phyloP scores from a whole-genome alignment of 345 rosid species.

The Turnera subulata region DNA sequence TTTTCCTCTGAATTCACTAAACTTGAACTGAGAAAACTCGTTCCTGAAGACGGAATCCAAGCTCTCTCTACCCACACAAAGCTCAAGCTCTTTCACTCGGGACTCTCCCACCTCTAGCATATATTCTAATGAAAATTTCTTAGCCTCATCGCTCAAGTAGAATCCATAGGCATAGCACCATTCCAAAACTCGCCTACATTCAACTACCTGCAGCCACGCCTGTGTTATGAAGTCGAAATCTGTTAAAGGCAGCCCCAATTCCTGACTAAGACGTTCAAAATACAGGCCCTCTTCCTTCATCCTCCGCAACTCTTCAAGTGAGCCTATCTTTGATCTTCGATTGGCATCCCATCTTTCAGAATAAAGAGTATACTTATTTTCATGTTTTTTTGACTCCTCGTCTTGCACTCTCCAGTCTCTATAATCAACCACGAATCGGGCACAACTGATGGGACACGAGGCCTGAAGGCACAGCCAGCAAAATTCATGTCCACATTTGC shows the following conservation, averaged over 20 bases:
- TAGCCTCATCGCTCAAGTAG: slow-evolving; percentile 78
- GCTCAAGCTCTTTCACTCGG: slow-evolving; percentile 93
- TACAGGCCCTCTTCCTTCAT: too few relatives aligned
- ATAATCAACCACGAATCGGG: too few relatives aligned
- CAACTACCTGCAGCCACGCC: slow-evolving; percentile 98
- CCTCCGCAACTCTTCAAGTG: slow-evolving; percentile 73
- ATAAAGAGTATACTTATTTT: slow-evolving; percentile 95
- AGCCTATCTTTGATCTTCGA: slow-evolving; percentile 98
- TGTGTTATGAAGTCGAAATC: slow-evolving; percentile 93
- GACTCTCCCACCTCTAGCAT: slow-evolving; percentile 96
- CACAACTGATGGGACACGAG: too few relatives aligned
- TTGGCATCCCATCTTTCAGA: slow-evolving; percentile 99
- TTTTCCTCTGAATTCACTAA: slow-evolving; percentile 86
- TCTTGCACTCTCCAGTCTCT: slow-evolving; percentile 83
- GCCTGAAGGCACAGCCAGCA: too few relatives aligned
- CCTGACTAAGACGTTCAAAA: slow-evolving; percentile 89
- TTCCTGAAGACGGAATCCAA: slow-evolving; percentile 45
- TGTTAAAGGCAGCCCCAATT: slow-evolving; percentile 74
- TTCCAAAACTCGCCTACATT: slow-evolving; percentile 91
- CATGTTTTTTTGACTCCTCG: slow-evolving; percentile 83
- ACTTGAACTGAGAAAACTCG: too few relatives aligned
- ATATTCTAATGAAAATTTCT: slow-evolving; percentile 87
- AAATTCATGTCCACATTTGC: not conserved
- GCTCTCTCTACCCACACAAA: slow-evolving; percentile 92
- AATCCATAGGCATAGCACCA: slow-evolving; percentile 99